Percentiles rank a stretch among this genome's conserved stretches.
phyloP scores from a whole-genome alignment of 352 stramenopile genomes.

The Phytophthora capsici region DNA sequence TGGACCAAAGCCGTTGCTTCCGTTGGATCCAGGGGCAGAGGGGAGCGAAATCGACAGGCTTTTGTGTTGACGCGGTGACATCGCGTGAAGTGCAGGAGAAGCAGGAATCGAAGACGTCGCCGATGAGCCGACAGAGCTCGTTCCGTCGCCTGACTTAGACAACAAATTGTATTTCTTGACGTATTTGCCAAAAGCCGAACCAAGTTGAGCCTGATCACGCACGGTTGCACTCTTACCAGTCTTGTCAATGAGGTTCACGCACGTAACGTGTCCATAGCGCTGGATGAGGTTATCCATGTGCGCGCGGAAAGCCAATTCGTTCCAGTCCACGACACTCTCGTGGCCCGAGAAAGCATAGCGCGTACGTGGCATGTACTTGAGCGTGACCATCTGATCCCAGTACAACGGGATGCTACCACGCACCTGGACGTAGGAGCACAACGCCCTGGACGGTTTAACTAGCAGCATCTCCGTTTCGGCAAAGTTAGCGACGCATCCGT shows the following conservation, averaged over 20 bases:
- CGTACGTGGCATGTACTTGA: slow-evolving; percentile 93
- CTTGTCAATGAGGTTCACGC: slow-evolving; percentile 96
- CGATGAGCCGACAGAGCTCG: slow-evolving; percentile 29
- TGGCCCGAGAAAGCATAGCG: slow-evolving; percentile 73
- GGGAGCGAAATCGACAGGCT: slow-evolving; percentile 29
- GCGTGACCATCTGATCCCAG: slow-evolving; percentile 89
- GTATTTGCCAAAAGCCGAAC: slow-evolving; percentile 91
- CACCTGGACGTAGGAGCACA: slow-evolving; percentile 83
- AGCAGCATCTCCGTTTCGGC: slow-evolving; percentile 94
- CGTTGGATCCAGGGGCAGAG: slow-evolving; percentile 16
- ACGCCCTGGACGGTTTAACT: slow-evolving; percentile 50
- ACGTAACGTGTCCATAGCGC: slow-evolving; percentile 81
- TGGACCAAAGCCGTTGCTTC: slow-evolving; percentile 24
- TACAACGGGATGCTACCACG: slow-evolving; percentile 95
- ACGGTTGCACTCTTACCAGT: slow-evolving; percentile 73
- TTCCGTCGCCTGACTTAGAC: slow-evolving; percentile 59
- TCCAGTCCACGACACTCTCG: slow-evolving; percentile 55
- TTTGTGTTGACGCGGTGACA: slow-evolving; percentile 56
- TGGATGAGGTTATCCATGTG: slow-evolving; percentile 74
- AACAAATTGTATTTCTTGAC: slow-evolving; percentile 88
- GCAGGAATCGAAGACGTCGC: slow-evolving; percentile 20
- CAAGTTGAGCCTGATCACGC: slow-evolving; percentile 92
- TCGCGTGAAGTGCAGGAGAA: slow-evolving; percentile 24
- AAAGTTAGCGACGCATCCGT: slow-evolving; percentile 94
- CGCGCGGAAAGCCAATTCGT: slow-evolving; percentile 60